phyloP scores from a whole-genome alignment of 1,284 basidiomycete species.

The Puccinia novopanici region DNA sequence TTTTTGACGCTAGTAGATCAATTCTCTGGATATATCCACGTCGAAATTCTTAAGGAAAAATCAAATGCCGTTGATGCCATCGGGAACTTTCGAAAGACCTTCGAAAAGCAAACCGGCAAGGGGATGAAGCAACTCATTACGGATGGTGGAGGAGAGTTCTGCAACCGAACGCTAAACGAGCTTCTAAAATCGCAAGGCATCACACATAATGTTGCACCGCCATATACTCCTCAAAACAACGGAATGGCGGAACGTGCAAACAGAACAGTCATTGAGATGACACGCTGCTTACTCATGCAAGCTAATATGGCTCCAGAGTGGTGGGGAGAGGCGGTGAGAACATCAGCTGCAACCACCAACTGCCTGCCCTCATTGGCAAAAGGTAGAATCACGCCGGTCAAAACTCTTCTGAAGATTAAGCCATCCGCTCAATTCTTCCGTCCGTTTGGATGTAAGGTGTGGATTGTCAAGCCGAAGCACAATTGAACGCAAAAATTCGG shows the following conservation, averaged over 20 bases:
- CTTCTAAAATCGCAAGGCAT: neutral
- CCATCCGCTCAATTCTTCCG: no score
- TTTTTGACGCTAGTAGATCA: slow-evolving; percentile 9
- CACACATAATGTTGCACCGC: neutral
- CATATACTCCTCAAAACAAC: slow-evolving; percentile 20
- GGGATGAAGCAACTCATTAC: neutral
- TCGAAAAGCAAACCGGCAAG: neutral
- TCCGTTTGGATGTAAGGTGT: neutral
- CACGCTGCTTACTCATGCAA: neutral
- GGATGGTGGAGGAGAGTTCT: neutral
- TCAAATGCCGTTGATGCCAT: neutral
- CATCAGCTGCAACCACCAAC: neutral
- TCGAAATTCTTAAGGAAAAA: no score
- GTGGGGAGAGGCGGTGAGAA: neutral
- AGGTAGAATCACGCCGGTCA: neutral
- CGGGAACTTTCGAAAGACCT: neutral
- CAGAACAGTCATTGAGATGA: neutral
- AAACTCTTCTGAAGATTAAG: no score
- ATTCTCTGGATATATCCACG: neutral
- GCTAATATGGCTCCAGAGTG: no score
- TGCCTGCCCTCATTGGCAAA: slow-evolving; percentile 8
- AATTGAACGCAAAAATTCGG: neutral
- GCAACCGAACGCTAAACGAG: neutral
- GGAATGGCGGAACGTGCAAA: slow-evolving; percentile 3
- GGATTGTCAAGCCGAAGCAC: neutral